Base-by-base conservation (phyloP, 148 eudicot genomes). In the Camellia lanceoleosa region DNA sequence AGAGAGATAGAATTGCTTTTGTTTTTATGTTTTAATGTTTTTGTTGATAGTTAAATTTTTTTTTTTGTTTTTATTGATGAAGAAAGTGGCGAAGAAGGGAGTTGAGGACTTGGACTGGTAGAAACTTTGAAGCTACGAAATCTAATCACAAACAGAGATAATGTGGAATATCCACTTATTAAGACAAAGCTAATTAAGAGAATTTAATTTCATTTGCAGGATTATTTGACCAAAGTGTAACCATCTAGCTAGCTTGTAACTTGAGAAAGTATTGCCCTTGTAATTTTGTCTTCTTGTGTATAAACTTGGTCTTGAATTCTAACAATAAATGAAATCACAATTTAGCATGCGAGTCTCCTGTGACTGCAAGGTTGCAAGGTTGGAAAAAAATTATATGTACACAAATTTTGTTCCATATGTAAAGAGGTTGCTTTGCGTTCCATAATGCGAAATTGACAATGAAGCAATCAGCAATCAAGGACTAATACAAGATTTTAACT, bases 211-310 rank as follows among this genome's bases (percentile, higher is more conserved):
- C 69, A 43, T 62, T 43, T 76, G 42, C 12, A 62, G 8, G 69
- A 76, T 2, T n/a, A 76, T 62, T 76, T 44, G 78, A 76, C 78
- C 78, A 3, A 13, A 23, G 19, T 15, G 46, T 6, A 62, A 16
- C 60, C 2, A 13, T 30, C 38, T 30, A 30, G 38, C 51, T 19
- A 13, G 19, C 75, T 23, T 12, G 38, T 44, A 47, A 70, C n/a
- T 10, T 5, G 42, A 55, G 79, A 77, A 4, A 47, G 43, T 19
- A 63, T 49, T 76, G 70, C 20, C 43, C 56, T 9, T 4, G 0
- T 55, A 14, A 30, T 23, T 62, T 63, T 59, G 51, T 59, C 55
- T 38, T 5, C 3, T 55, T 44, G 72, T 44, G 72, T 44, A 68
- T 43, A 75, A 11, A 13, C 8, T 67, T 20, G 71, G 60, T 23